Evolutionary conservation across 1,139 yeast species (phyloP).

Genomic region (Cylindricascospora bacillispora): DNA sequence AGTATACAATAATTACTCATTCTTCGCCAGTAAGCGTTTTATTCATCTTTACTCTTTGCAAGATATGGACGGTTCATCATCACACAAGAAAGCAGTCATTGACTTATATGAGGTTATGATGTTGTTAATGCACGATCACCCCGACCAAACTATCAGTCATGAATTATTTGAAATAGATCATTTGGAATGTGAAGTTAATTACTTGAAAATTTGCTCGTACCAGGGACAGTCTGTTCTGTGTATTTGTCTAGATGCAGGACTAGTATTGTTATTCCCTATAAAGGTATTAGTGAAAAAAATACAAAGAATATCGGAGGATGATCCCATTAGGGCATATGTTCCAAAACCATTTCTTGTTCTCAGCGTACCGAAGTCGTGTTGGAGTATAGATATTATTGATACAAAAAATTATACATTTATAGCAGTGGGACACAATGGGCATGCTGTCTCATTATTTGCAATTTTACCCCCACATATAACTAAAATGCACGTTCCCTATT

Average conservation of each 20-base stretch:
- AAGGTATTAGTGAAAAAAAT: slow-evolving; percentile 2
- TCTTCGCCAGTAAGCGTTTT: not conserved
- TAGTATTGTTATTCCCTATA: slow-evolving; percentile 7
- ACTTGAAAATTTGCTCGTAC: slow-evolving; percentile 10
- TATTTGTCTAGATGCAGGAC: slow-evolving; percentile 9
- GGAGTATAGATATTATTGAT: slow-evolving; percentile 17
- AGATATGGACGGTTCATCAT: not conserved
- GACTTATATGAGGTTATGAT: not conserved
- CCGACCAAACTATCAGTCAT: not conserved
- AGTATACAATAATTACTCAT: not conserved
- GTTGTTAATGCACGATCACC: not conserved
- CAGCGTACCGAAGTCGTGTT: slow-evolving; percentile 11
- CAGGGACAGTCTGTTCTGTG: slow-evolving; percentile 9
- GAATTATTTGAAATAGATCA: slow-evolving; percentile 1
- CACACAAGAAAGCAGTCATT: not conserved
- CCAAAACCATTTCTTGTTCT: slow-evolving; percentile 5
- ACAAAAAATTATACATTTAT: slow-evolving; percentile 5
- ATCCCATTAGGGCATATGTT: too few relatives aligned
- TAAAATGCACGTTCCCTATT: not conserved
- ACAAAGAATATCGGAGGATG: not conserved
- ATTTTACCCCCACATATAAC: slow-evolving; percentile 2
- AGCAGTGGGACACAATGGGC: slow-evolving; percentile 17
- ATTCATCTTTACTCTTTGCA: not conserved
- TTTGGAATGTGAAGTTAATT: slow-evolving; percentile 7
- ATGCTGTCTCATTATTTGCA: slow-evolving; percentile 14